These are phyloP conservation scores for Cystoisospora suis DNA, from an alignment of 169 alveolate genomes.

Conservation along the genomic window DNA sequence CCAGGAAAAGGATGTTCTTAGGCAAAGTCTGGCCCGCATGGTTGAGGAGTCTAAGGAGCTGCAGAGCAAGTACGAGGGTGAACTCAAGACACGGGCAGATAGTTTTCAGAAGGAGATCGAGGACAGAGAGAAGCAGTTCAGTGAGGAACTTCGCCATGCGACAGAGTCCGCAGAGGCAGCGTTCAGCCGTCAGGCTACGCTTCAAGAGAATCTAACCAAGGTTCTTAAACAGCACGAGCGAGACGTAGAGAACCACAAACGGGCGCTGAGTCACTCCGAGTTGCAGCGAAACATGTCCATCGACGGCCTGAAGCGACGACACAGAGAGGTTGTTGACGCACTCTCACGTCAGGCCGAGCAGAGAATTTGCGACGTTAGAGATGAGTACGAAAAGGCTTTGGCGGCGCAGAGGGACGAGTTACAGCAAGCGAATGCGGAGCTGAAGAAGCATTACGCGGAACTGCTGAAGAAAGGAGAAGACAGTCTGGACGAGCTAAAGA, in stretches of 20 bases:
- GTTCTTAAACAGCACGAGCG: background rate
- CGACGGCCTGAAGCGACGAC: background rate
- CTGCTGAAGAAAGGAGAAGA: background rate
- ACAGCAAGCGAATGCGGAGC: background rate
- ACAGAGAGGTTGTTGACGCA: background rate
- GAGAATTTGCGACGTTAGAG: too few species aligned
- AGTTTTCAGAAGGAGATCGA: background rate
- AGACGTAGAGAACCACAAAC: background rate
- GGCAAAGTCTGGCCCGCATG: constrained; percentile 9
- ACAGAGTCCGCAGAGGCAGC: background rate
- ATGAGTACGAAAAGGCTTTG: background rate
- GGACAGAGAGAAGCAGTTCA: background rate
- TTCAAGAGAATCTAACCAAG: background rate
- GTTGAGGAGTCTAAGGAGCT: background rate
- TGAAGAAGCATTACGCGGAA: background rate
- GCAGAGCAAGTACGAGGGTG: background rate
- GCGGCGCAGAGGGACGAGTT: background rate
- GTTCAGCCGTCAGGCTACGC: background rate
- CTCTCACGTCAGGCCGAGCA: background rate
- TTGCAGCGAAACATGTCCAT: background rate
- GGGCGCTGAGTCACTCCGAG: background rate
- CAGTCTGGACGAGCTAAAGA: background rate
- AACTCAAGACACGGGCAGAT: background rate
- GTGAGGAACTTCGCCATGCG: background rate
- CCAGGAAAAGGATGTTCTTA: constrained; percentile 13